These are phyloP conservation scores for Phytophthora hybrid DNA, from an alignment of 352 stramenopile species.

Conservation along the genomic window DNA sequence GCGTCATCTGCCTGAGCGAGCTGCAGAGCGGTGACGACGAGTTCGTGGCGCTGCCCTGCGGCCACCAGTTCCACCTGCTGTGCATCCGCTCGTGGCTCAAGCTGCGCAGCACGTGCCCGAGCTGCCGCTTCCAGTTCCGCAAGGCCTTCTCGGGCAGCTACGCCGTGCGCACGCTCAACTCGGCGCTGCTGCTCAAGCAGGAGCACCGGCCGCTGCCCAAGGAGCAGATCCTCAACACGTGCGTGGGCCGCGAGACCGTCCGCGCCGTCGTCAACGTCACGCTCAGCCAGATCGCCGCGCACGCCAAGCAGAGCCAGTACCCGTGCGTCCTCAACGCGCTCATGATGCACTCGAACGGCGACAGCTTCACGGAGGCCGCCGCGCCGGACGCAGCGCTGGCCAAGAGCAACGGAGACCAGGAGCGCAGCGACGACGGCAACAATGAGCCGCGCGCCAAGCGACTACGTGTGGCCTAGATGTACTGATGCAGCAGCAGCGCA, in stretches of 20 bases:
- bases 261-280: constrained; percentile 83
- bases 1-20: constrained; percentile 94
- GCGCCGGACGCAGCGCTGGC: constrained; percentile 44
- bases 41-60: constrained; percentile 89
- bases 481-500: not conserved
- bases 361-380: constrained; percentile 57
- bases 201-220: constrained; percentile 66
- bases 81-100: constrained; percentile 95
- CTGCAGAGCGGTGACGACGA: constrained; percentile 57
- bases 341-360: constrained; percentile 82
- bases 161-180: constrained; percentile 83
- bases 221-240: constrained; percentile 64
- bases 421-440: constrained; percentile 20
- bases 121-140: constrained; percentile 94
- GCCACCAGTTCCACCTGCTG: constrained; percentile 93
- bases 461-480: constrained; percentile 38
- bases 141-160: constrained; percentile 85
- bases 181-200: constrained; percentile 71
- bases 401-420: constrained; percentile 47
- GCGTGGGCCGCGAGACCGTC: constrained; percentile 67
- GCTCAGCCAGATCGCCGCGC: constrained; percentile 68
- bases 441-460: constrained; percentile 38
- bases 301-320: constrained; percentile 72
- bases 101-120: constrained; percentile 93
- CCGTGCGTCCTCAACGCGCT: constrained; percentile 84